Conservation (phyloP, 768 basidiomycete species). For the Rhizopogon salebrosus region DNA sequence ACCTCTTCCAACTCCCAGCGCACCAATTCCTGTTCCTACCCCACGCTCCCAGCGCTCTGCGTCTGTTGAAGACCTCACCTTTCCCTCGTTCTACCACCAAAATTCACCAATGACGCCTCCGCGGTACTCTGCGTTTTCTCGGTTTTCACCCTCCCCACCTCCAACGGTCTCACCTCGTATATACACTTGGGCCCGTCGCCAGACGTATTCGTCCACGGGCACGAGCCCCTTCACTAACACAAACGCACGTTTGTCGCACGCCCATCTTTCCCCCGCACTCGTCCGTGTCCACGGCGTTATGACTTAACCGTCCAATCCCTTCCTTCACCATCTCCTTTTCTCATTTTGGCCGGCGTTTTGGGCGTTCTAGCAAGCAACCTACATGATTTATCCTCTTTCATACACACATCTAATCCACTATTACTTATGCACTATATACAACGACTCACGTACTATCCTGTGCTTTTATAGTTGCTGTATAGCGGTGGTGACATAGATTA, state of each 20-base stretch:
- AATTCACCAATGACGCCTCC: slow-evolving; percentile 24
- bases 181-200: slow-evolving; percentile 45
- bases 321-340: slow-evolving; percentile 5
- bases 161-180: slow-evolving; percentile 52
- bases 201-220: slow-evolving; percentile 33
- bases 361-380: slow-evolving; percentile 12
- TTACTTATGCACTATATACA: slow-evolving; percentile 33
- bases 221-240: slow-evolving; percentile 50
- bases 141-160: slow-evolving; percentile 44
- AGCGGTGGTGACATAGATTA: slow-evolving; percentile 27
- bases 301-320: slow-evolving; percentile 10
- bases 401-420: slow-evolving; percentile 28
- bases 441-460: slow-evolving; percentile 26
- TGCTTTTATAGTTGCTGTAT: slow-evolving; percentile 27
- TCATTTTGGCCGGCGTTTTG: slow-evolving; percentile 11
- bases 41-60: slow-evolving; percentile 15
- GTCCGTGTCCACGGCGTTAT: slow-evolving; percentile 40
- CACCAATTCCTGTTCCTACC: slow-evolving; percentile 26
- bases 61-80: slow-evolving; percentile 14
- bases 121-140: slow-evolving; percentile 17
- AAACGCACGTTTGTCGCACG: slow-evolving; percentile 51
- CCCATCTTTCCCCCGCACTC: slow-evolving; percentile 46
- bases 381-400: slow-evolving; percentile 12
- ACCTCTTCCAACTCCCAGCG: slow-evolving; percentile 18
- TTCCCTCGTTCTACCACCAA: slow-evolving; percentile 7